Conservation (phyloP, 164 flowering plant genomes). For the Sedum album region DNA sequence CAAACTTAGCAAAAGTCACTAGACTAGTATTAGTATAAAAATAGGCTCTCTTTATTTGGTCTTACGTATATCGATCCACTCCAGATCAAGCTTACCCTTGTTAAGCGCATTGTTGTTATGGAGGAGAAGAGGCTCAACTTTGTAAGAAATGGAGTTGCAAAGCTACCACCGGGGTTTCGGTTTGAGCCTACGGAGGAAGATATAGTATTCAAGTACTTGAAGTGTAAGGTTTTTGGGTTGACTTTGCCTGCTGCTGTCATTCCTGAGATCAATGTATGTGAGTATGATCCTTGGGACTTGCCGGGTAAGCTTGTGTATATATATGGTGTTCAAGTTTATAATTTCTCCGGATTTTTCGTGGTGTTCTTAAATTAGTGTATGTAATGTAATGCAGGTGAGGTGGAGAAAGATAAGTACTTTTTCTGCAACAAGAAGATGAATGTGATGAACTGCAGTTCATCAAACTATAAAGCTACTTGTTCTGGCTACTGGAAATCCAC, state of each 20-base stretch:
- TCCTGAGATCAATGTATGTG: constrained; percentile 51
- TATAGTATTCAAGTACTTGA: constrained; percentile 56
- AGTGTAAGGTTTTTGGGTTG: constrained; percentile 39
- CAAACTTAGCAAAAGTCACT: constrained; percentile 4
- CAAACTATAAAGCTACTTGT: constrained; percentile 26
- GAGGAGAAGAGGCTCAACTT: constrained; percentile 37
- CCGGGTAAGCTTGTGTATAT: constrained; percentile 40
- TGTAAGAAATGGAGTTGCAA: constrained; percentile 40
- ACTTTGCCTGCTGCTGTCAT: constrained; percentile 75
- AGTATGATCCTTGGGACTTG: constrained; percentile 66
- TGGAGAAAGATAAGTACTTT: constrained; percentile 51
- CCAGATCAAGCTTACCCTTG: background rate
- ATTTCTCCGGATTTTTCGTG: background rate
- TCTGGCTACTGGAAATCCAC: constrained; percentile 73
- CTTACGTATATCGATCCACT: background rate
- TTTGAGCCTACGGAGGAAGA: constrained; percentile 89
- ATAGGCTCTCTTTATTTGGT: background rate
- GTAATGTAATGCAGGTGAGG: constrained; percentile 28
- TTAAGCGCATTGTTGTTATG: background rate
- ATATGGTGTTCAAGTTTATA: too few species aligned
- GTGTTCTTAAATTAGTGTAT: background rate
- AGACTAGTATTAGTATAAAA: background rate
- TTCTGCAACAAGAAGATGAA: constrained; percentile 43
- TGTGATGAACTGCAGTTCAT: constrained; percentile 17
- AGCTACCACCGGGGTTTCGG: constrained; percentile 74